Percentiles rank a stretch among this genome's conserved stretches.
Conservation (phyloP, 2,329 filamentous ascomycete species). For the Gliomastix tumulicola region DNA sequence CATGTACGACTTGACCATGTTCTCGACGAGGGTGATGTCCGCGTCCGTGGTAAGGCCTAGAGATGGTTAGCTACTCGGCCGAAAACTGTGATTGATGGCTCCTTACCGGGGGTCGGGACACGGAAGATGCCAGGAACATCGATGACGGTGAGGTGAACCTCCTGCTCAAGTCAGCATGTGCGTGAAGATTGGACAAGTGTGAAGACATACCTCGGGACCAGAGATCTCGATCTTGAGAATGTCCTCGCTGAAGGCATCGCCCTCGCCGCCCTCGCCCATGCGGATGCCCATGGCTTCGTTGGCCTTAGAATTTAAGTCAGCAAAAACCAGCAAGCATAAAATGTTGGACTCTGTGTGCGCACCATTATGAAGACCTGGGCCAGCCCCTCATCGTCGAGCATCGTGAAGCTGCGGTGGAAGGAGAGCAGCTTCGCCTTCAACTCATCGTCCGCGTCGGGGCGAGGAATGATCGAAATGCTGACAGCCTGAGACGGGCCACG, state of each 20-base stretch:
- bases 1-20: slow-evolving; percentile 41
- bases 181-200: too few species aligned
- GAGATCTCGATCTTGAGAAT: slow-evolving; percentile 30
- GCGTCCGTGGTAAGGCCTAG: slow-evolving; percentile 26
- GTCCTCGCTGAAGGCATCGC: slow-evolving; percentile 36
- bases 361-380: too few species aligned
- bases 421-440: too few species aligned
- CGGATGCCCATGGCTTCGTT: slow-evolving; percentile 37
- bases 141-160: slow-evolving; percentile 42
- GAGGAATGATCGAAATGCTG: slow-evolving; percentile 33
- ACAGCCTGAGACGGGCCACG: slow-evolving; percentile 26
- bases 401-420: too few species aligned
- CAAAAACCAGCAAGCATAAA: too few species aligned
- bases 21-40: slow-evolving; percentile 37
- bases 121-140: slow-evolving; percentile 49
- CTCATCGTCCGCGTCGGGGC: slow-evolving; percentile 8
- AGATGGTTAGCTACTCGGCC: too few species aligned
- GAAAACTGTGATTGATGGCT: too few species aligned
- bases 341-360: slow-evolving; percentile 4
- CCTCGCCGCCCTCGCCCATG: slow-evolving; percentile 2
- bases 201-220: slow-evolving; percentile 34
- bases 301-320: slow-evolving; percentile 20
- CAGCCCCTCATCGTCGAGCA: too few species aligned
- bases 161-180: too few species aligned
- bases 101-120: slow-evolving; percentile 27